These are phyloP conservation scores for Microdochium nivale DNA, from an alignment of 2,329 filamentous ascomycete genomes.

Conservation along the genomic window DNA sequence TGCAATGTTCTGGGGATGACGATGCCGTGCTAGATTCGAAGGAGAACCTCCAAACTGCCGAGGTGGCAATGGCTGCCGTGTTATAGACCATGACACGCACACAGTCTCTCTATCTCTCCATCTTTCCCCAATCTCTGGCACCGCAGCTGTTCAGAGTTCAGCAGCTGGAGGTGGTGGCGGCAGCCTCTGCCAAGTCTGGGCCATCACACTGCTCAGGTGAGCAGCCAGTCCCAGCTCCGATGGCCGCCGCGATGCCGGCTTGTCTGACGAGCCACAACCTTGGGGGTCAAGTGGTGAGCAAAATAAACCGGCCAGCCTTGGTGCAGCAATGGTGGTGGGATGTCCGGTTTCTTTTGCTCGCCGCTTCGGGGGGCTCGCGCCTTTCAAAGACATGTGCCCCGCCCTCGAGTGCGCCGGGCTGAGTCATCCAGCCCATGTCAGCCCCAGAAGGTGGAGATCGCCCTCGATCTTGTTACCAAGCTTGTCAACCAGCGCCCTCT, in stretches of 20 bases:
- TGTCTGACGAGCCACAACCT: not conserved
- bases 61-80: not conserved
- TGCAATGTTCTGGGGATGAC: too few species aligned
- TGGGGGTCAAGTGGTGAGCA: too few species aligned
- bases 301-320: too few species aligned
- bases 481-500: not conserved
- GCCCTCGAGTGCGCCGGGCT: not conserved
- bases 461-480: not conserved
- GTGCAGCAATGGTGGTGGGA: too few species aligned
- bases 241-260: not conserved
- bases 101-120: not conserved
- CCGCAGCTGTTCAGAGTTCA: not conserved
- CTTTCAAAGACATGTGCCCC: not conserved
- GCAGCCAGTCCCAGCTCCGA: not conserved
- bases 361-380: too few species aligned
- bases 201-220: too few species aligned
- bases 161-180: not conserved
- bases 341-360: too few species aligned
- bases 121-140: not conserved
- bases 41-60: not conserved
- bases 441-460: not conserved
- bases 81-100: not conserved
- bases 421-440: not conserved
- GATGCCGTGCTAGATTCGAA: not conserved
- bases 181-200: not conserved